Percentiles rank a stretch among this genome's conserved stretches.
phyloP scores from a whole-genome alignment of 225 moss, liverwort and hornwort species.

The Sphagnum contortum region DNA sequence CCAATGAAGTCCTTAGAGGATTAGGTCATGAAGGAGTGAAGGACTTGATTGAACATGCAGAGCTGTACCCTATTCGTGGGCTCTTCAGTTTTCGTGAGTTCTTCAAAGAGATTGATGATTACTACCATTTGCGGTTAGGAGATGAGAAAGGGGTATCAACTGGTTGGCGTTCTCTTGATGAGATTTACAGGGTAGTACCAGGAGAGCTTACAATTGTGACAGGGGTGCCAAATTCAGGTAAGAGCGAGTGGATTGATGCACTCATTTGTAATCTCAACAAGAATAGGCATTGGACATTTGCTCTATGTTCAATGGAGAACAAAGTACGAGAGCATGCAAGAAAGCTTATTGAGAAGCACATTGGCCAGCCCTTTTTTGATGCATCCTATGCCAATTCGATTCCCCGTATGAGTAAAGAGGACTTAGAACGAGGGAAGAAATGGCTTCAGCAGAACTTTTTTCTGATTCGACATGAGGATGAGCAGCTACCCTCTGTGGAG shows the following conservation, averaged over 20 bases:
- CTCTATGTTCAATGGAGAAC: constrained; percentile 97
- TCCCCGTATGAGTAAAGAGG: constrained; percentile 68
- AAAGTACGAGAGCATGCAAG: constrained; percentile 97
- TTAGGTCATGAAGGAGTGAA: constrained; percentile 63
- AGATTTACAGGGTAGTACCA: constrained; percentile 83
- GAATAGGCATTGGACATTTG: constrained; percentile 78
- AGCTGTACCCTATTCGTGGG: constrained; percentile 89
- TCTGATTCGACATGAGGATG: constrained; percentile 90
- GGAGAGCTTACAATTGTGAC: constrained; percentile 95
- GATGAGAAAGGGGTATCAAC: constrained; percentile 97
- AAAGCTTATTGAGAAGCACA: constrained; percentile 85
- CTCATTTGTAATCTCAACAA: constrained; percentile 86
- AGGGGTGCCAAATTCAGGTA: constrained; percentile 97
- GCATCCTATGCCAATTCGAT: constrained; percentile 78
- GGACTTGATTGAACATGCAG: constrained; percentile 60
- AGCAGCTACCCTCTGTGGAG: constrained; percentile 90
- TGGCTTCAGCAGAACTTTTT: constrained; percentile 86
- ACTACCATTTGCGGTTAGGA: constrained; percentile 80
- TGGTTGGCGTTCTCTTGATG: constrained; percentile 76
- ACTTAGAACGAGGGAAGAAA: constrained; percentile 62
- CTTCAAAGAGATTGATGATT: constrained; percentile 92
- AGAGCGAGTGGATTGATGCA: constrained; percentile 99
- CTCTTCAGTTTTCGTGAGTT: constrained; percentile 80
- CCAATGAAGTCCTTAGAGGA: constrained; percentile 73
- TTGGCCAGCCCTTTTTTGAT: constrained; percentile 84